Conservation (phyloP, 2,329 filamentous ascomycete genomes). For the Teratosphaeria nubilosa region DNA sequence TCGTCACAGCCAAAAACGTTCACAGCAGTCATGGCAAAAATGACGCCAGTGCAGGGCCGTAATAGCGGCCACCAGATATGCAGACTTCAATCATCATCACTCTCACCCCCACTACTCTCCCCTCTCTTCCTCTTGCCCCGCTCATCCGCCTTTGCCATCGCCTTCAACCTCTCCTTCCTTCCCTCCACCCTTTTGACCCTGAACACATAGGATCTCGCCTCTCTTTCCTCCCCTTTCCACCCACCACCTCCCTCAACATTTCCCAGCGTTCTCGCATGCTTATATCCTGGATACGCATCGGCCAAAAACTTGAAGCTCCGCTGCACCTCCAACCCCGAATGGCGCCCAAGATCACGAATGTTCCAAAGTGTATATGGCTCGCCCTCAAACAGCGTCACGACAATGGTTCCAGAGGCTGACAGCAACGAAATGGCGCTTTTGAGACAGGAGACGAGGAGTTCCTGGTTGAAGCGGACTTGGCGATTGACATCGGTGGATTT, state of each 20-base stretch:
- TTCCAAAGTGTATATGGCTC: slow-evolving; percentile 97
- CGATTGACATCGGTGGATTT: slow-evolving; percentile 87
- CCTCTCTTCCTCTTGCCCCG: slow-evolving; percentile 12
- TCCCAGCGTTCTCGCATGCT: slow-evolving; percentile 62
- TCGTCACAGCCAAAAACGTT: no score
- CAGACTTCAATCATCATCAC: slow-evolving; percentile 10
- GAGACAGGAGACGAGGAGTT: slow-evolving; percentile 63
- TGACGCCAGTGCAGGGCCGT: no score
- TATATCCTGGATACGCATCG: slow-evolving; percentile 61
- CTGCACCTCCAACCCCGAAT: slow-evolving; percentile 60
- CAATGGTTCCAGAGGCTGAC: slow-evolving; percentile 48
- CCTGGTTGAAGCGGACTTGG: slow-evolving; percentile 86
- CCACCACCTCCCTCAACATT: slow-evolving; percentile 36
- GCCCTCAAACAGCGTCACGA: slow-evolving; percentile 85
- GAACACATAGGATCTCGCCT: slow-evolving; percentile 38
- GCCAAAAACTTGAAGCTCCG: slow-evolving; percentile 61
- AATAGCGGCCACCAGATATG: no score
- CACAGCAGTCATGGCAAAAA: no score
- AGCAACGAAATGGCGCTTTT: slow-evolving; percentile 43
- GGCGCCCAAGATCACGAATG: slow-evolving; percentile 72
- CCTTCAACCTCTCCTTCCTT: slow-evolving; percentile 4
- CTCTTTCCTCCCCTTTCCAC: slow-evolving; percentile 41
- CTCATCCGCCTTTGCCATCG: slow-evolving; percentile 5
- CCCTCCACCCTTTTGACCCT: slow-evolving; percentile 25
- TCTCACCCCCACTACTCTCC: slow-evolving; percentile 8